Conservation (phyloP, 176 grass and related monocot species). For the Thalia dealbata region DNA sequence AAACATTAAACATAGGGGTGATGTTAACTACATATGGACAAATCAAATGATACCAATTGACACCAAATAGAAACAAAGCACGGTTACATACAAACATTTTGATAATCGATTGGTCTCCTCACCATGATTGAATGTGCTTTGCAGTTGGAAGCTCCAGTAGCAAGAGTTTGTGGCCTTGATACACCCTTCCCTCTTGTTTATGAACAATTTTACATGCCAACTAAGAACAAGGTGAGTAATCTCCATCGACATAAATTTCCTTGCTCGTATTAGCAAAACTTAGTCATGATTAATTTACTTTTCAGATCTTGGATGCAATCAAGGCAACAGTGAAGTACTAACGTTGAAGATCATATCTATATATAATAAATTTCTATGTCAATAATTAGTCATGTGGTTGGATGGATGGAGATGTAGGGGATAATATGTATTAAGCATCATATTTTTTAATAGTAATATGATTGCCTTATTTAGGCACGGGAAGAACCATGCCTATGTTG, state of each 20-base stretch:
- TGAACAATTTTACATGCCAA: conserved; percentile 87
- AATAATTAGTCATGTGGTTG: neutral
- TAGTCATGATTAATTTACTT: neutral
- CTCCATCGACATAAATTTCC: neutral
- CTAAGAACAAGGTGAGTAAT: conserved; percentile 66
- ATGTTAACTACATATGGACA: too few relatives aligned
- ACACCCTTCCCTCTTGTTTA: conserved; percentile 90
- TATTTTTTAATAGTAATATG: too few relatives aligned
- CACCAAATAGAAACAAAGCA: too few relatives aligned
- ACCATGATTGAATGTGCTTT: neutral
- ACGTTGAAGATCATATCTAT: neutral
- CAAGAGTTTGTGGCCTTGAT: conserved; percentile 75
- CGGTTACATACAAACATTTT: neutral
- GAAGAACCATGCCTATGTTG: too few relatives aligned
- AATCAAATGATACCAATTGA: too few relatives aligned
- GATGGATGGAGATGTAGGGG: neutral
- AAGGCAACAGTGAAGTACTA: conserved; percentile 78
- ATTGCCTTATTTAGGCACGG: too few relatives aligned
- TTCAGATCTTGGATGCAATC: conserved; percentile 69
- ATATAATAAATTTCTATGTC: neutral
- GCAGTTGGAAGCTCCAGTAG: conserved; percentile 78
- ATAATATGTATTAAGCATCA: too few relatives aligned
- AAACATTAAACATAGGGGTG: too few relatives aligned
- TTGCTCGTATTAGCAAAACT: neutral
- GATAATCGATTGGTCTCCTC: neutral